Evolutionary conservation across 164 flowering plant genomes (phyloP).

Genomic region (Santalum album): DNA sequence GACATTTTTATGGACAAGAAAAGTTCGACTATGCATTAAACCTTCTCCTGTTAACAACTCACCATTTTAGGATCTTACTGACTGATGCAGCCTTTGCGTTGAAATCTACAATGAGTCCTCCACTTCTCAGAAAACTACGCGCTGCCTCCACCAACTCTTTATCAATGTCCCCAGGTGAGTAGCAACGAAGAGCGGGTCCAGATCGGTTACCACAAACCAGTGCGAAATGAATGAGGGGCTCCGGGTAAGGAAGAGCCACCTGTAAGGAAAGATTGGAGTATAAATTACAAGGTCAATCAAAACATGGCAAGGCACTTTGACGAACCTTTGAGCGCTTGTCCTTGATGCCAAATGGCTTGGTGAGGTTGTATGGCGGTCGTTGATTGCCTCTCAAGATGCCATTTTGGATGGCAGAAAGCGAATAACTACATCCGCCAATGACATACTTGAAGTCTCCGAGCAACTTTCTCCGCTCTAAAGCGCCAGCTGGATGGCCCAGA

Average conservation of each 20-base stretch:
- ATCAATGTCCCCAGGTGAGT: conserved; percentile 69
- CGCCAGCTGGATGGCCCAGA: conserved; percentile 53
- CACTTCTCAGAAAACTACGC: conserved; percentile 46
- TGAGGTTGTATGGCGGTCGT: conserved; percentile 74
- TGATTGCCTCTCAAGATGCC: conserved; percentile 76
- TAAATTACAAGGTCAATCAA: no score
- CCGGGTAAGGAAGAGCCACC: conserved; percentile 64
- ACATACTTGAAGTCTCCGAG: conserved; percentile 82
- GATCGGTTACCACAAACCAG: conserved; percentile 63
- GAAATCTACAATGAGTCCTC: conserved; percentile 51
- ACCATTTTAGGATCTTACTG: conserved; percentile 66
- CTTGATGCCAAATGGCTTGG: conserved; percentile 56
- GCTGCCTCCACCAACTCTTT: conserved; percentile 73
- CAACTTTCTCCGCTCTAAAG: conserved; percentile 58
- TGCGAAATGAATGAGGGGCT: conserved; percentile 80
- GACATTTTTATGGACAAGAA: no score
- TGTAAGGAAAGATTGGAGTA: conserved; percentile 20
- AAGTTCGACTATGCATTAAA: neutral
- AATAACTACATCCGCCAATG: conserved; percentile 67
- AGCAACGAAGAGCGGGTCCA: conserved; percentile 78
- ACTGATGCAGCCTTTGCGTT: conserved; percentile 35
- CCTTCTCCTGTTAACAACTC: conserved; percentile 12
- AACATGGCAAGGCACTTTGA: no score
- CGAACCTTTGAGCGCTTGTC: conserved; percentile 59
- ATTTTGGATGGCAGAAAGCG: conserved; percentile 74